Conservation (phyloP, 1,284 basidiomycete genomes). For the Fistulinella cinereoalba region DNA sequence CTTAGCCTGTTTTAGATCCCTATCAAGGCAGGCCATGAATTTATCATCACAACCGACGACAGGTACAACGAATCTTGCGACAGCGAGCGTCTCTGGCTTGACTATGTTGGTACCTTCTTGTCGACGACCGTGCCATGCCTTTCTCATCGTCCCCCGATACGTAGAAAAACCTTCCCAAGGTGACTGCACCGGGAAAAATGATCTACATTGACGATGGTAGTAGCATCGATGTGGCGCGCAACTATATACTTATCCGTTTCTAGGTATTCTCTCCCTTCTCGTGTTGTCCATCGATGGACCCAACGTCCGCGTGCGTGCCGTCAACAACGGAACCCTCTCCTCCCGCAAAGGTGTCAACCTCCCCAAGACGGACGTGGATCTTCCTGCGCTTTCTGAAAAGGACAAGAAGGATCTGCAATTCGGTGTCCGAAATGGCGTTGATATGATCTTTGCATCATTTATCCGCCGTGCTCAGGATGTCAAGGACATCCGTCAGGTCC, state of each 20-base stretch:
- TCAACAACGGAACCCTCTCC: slow-evolving; percentile 93
- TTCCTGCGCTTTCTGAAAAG: slow-evolving; percentile 97
- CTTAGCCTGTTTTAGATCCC: slow-evolving; percentile 53
- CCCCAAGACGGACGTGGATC: slow-evolving; percentile 96
- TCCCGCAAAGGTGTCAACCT: slow-evolving; percentile 99
- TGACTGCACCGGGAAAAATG: slow-evolving; percentile 92
- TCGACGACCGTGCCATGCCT: slow-evolving; percentile 8
- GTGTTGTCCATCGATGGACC: slow-evolving; percentile 83
- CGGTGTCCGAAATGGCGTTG: slow-evolving; percentile 96
- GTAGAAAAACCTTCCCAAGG: slow-evolving; percentile 89
- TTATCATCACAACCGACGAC: slow-evolving; percentile 85
- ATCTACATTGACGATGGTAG: slow-evolving; percentile 96
- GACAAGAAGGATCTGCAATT: slow-evolving; percentile 95
- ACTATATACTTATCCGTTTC: slow-evolving; percentile 4
- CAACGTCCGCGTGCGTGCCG: slow-evolving; percentile 81
- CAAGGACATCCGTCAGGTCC: slow-evolving; percentile 83
- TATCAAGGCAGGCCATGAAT: slow-evolving; percentile 91
- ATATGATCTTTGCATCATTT: slow-evolving; percentile 99
- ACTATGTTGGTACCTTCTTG: slow-evolving; percentile 68
- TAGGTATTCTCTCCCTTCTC: slow-evolving; percentile 89
- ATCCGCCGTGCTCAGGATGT: slow-evolving; percentile 94
- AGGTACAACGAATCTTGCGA: slow-evolving; percentile 80
- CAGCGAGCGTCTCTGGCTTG: slow-evolving; percentile 84
- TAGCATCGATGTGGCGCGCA: slow-evolving; percentile 12
- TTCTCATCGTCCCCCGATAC: slow-evolving; percentile 9